Evolutionary conservation across 345 rosid species (phyloP).

Genomic region (Lepidium sativum): DNA sequence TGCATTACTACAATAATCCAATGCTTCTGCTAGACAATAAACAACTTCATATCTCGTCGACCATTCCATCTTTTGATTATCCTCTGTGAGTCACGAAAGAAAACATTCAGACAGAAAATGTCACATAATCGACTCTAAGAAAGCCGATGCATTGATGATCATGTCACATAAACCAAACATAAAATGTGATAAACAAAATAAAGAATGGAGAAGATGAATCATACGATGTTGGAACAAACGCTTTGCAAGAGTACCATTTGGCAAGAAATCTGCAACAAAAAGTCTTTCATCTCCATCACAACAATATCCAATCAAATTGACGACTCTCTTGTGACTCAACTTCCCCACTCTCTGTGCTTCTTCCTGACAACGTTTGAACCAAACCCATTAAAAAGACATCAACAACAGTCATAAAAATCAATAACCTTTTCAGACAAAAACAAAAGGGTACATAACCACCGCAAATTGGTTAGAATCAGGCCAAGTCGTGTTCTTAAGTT

Average conservation of each 20-base stretch:
- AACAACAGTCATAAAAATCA: background rate
- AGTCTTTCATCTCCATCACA: slow-evolving; percentile 84
- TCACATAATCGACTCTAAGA: background rate
- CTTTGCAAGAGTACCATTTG: slow-evolving; percentile 78
- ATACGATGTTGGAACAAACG: slow-evolving; percentile 68
- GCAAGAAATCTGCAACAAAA: slow-evolving; percentile 76
- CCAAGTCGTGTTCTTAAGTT: slow-evolving; percentile 51
- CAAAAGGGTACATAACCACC: slow-evolving; percentile 26
- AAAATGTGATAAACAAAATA: background rate
- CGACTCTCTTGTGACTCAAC: slow-evolving; percentile 59
- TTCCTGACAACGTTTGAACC: slow-evolving; percentile 31
- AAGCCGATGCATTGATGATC: background rate
- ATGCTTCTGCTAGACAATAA: slow-evolving; percentile 61
- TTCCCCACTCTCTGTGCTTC: slow-evolving; percentile 78
- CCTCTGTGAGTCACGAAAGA: slow-evolving; percentile 42
- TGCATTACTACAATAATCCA: slow-evolving; percentile 57
- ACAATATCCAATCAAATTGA: slow-evolving; percentile 86
- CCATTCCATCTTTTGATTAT: slow-evolving; percentile 74
- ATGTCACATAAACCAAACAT: background rate
- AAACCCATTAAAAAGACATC: background rate
- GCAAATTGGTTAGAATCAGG: slow-evolving; percentile 52
- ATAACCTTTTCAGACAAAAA: background rate
- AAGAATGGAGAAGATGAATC: slow-evolving; percentile 3
- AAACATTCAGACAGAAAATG: background rate
- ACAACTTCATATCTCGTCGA: slow-evolving; percentile 70